phyloP scores from a whole-genome alignment of 164 flowering plant species.

The Echeveria elegans region DNA sequence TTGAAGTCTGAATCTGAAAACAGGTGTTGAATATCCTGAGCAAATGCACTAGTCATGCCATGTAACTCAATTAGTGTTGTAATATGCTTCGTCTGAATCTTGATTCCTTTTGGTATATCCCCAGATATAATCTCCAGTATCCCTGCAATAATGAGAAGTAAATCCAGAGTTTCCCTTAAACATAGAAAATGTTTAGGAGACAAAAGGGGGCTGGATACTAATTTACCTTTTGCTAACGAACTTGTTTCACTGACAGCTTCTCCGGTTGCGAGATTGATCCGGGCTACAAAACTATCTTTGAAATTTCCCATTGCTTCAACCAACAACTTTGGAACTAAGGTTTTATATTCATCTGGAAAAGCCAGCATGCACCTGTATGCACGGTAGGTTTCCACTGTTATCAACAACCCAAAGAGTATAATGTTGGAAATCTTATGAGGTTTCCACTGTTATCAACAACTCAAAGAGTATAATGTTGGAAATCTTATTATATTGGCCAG shows the following conservation, averaged over 20 bases:
- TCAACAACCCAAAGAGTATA: not conserved
- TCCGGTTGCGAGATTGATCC: conserved; percentile 84
- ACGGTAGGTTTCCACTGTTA: conserved; percentile 5
- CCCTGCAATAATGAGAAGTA: conserved; percentile 33
- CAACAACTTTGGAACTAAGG: conserved; percentile 78
- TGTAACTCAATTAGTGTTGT: conserved; percentile 87
- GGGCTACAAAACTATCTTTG: conserved; percentile 68
- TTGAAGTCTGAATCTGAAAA: conserved; percentile 77
- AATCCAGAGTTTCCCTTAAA: not conserved
- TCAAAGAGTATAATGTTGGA: not conserved
- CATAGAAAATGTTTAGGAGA: not conserved
- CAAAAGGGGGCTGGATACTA: conserved; percentile 4
- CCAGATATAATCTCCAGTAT: conserved; percentile 81
- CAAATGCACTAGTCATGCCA: conserved; percentile 76
- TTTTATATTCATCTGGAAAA: conserved; percentile 84
- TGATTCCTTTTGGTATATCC: conserved; percentile 76
- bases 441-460: not conserved
- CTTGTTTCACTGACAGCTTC: conserved; percentile 90
- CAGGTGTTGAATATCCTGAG: conserved; percentile 85
- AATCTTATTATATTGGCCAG: not conserved
- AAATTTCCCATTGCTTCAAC: conserved; percentile 64
- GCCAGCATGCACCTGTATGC: conserved; percentile 82
- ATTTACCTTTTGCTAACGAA: conserved; percentile 72
- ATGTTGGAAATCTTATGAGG: not conserved
- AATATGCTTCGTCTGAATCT: conserved; percentile 82